Conservation (phyloP, 2,329 filamentous ascomycete genomes). For the Rhynchosporium agropyri region DNA sequence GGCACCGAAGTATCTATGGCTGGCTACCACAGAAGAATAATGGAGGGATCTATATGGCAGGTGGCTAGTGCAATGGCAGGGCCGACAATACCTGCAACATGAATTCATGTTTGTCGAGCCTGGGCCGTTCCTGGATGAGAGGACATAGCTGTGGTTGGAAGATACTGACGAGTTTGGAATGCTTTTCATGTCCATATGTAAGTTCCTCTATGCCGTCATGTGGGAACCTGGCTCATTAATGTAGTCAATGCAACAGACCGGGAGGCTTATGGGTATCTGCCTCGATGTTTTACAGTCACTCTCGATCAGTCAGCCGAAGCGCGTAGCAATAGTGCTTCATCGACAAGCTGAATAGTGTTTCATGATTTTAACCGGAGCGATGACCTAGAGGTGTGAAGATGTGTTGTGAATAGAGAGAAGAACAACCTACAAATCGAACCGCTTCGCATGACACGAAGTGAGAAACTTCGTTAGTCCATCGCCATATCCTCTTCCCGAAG, state of each 20-base stretch:
- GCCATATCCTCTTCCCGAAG: too few relatives aligned
- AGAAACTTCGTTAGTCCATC: too few relatives aligned
- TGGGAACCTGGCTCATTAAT: not conserved
- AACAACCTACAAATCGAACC: too few relatives aligned
- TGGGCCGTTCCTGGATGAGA: conserved; percentile 40
- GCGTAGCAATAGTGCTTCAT: not conserved
- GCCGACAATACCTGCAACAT: conserved; percentile 38
- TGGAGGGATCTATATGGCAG: conserved; percentile 43
- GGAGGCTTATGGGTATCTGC: conserved; percentile 8
- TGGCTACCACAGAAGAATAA: conserved; percentile 40
- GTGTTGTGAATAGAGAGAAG: too few relatives aligned
- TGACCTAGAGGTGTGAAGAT: too few relatives aligned
- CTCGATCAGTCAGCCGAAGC: not conserved
- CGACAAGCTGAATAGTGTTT: not conserved
- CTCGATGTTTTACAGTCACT: conserved; percentile 7
- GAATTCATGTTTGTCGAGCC: conserved; percentile 42
- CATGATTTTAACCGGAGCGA: too few relatives aligned
- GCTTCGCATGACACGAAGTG: too few relatives aligned
- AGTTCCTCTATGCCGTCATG: conserved; percentile 4
- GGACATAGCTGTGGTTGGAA: conserved; percentile 47
- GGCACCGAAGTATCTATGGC: conserved; percentile 46
- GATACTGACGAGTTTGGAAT: conserved; percentile 48
- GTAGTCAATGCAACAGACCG: conserved; percentile 19
- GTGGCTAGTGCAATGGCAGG: conserved; percentile 44
- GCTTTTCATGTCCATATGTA: conserved; percentile 46